phyloP scores from a whole-genome alignment of 441 rosid species.

The Mallotus repandus region DNA sequence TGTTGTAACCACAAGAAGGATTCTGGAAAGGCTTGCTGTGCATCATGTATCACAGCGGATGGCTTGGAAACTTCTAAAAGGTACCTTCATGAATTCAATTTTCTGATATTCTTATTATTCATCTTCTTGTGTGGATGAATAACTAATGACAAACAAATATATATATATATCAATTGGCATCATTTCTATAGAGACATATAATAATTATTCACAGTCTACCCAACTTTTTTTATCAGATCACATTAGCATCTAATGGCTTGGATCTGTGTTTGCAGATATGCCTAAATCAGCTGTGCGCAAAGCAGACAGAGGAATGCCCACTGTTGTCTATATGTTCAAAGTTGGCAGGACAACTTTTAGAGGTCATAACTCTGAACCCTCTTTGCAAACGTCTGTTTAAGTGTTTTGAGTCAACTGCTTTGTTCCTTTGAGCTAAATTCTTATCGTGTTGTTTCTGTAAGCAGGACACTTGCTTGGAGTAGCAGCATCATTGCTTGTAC shows the following conservation, averaged over 20 bases:
- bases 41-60: conserved; percentile 75
- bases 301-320: conserved; percentile 75
- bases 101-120: background rate
- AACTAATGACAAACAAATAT: too few relatives aligned
- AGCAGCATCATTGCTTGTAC: conserved; percentile 89
- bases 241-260: conserved; percentile 18
- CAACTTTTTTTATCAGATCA: background rate
- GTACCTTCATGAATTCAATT: conserved; percentile 31
- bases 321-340: conserved; percentile 55
- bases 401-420: background rate
- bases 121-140: background rate
- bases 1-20: conserved; percentile 80
- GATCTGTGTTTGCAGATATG: conserved; percentile 52
- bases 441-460: conserved; percentile 12
- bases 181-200: too few relatives aligned
- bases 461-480: conserved; percentile 82
- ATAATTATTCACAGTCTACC: too few relatives aligned
- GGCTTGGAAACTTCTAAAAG: conserved; percentile 99
- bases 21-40: conserved; percentile 85
- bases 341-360: conserved; percentile 84
- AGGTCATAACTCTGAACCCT: conserved; percentile 42
- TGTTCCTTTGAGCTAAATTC: background rate
- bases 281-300: conserved; percentile 81
- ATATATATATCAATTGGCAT: too few relatives aligned
- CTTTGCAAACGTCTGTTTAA: background rate